Base-by-base conservation (phyloP, 352 stramenopile species). In the Phytophthora quininea region DNA sequence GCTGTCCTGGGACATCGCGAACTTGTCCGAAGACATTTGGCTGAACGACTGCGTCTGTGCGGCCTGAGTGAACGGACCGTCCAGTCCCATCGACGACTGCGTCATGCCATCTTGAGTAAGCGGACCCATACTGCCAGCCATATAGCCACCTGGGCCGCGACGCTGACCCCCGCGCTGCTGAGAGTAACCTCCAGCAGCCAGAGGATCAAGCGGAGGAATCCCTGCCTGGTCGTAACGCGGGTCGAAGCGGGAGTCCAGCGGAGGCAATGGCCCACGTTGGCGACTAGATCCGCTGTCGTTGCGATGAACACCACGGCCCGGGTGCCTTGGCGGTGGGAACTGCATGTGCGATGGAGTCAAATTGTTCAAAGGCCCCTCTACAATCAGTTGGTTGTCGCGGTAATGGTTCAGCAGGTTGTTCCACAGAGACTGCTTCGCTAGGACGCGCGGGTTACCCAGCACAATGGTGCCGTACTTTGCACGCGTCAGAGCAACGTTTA, bases 401-500 rank as follows among this genome's bases (percentile, higher is more conserved):
- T 99, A 99, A 76, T 99, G 97, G 54, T 98, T 93, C 46, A 99
- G 65, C 24, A 99, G 81, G 10, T 79, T 89, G 62, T 98, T 97
- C 97, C 98, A 99, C 8, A 99, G 88, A 30, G 84, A 77, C 71
- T 99, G 97, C 77, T 99, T 99, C 3, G 96, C 96, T 61, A 99
- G 79, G 33, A 99, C 97, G 54, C 95, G 91, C 42, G 97, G 95
- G 77, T 99, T 99, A 27, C 98, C 98, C 7, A 99, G 74, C 11
- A 99, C 76, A 68, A 99, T 98, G 5, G 99, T 84, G n/a, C 98
- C 98, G 64, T 99, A 98, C 79, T 98, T 98, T 43, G 98, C 98
- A 47, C 98, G 88, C 14, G 98, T 99, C 10, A 99, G 85, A 42
- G 98, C 98, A 2, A 99, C 98, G 82, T 99, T 99, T 58, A 99